Conservation (phyloP, 345 rosid genomes). For the Heritiera fomes region DNA sequence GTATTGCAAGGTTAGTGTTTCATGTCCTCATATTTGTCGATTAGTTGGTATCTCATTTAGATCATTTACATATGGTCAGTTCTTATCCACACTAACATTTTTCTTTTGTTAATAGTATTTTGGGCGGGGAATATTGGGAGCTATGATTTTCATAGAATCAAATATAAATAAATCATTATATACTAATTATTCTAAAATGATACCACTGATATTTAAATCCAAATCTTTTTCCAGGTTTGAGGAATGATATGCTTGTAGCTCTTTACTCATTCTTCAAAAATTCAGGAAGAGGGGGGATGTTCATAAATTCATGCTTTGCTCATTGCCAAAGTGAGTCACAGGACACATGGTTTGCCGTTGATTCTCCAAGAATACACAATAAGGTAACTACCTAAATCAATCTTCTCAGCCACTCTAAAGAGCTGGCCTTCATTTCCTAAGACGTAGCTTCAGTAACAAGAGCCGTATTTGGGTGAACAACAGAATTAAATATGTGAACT, state of each 20-base stretch:
- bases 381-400: constrained; percentile 44
- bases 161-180: not conserved
- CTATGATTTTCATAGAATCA: not conserved
- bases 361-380: constrained; percentile 67
- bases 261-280: constrained; percentile 40
- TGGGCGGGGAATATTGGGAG: not conserved
- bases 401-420: not conserved
- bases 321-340: constrained; percentile 94
- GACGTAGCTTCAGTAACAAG: not conserved
- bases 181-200: not conserved
- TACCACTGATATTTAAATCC: not conserved
- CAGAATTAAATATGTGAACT: not conserved
- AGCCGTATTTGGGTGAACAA: not conserved
- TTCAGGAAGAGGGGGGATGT: constrained; percentile 70
- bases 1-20: constrained; percentile 58
- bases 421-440: not conserved
- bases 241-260: constrained; percentile 69
- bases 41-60: not conserved
- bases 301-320: constrained; percentile 88
- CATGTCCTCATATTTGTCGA: not conserved
- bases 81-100: not conserved
- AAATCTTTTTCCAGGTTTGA: constrained; percentile 51
- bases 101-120: not conserved
- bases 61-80: constrained; percentile 1
- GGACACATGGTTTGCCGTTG: constrained; percentile 79